phyloP scores from a whole-genome alignment of 2,329 filamentous ascomycete genomes.

The Cercospora beticola region DNA sequence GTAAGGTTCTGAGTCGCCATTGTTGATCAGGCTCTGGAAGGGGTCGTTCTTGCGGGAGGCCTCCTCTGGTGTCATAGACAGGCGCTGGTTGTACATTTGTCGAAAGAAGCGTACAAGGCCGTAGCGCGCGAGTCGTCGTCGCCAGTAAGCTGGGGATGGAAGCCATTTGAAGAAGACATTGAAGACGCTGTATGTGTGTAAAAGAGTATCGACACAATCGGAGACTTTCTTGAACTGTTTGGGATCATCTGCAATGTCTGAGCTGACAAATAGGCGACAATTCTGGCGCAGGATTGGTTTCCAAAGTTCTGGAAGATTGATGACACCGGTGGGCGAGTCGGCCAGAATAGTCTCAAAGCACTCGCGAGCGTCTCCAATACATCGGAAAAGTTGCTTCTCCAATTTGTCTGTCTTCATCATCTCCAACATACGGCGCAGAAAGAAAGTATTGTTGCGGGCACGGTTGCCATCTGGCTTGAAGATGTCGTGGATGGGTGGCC shows the following conservation, averaged over 20 bases:
- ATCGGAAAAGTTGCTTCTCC: constrained; percentile 37
- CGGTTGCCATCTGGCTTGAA: not conserved
- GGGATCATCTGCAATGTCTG: constrained; percentile 53
- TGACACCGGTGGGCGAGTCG: constrained; percentile 40
- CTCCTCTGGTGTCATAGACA: constrained; percentile 22
- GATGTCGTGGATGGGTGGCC: constrained; percentile 11
- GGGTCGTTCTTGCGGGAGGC: constrained; percentile 49
- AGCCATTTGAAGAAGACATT: constrained; percentile 56
- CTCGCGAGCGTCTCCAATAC: constrained; percentile 45
- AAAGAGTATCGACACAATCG: constrained; percentile 50
- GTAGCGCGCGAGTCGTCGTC: constrained; percentile 47
- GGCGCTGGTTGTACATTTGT: constrained; percentile 48
- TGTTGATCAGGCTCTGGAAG: constrained; percentile 55
- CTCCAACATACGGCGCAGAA: constrained; percentile 24
- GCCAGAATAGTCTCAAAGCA: constrained; percentile 35
- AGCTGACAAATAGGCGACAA: constrained; percentile 54
- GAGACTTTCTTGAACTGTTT: constrained; percentile 45
- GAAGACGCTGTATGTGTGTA: constrained; percentile 44
- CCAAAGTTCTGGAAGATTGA: constrained; percentile 55
- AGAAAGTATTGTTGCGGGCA: constrained; percentile 21
- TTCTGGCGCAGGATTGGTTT: constrained; percentile 55
- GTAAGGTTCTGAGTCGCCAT: constrained; percentile 42
- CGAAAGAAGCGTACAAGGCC: constrained; percentile 51
- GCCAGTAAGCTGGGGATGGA: constrained; percentile 46
- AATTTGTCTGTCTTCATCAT: constrained; percentile 31